Evolutionary conservation across 2,329 filamentous ascomycete species (phyloP).

Genomic region (Diplodia corticola): DNA sequence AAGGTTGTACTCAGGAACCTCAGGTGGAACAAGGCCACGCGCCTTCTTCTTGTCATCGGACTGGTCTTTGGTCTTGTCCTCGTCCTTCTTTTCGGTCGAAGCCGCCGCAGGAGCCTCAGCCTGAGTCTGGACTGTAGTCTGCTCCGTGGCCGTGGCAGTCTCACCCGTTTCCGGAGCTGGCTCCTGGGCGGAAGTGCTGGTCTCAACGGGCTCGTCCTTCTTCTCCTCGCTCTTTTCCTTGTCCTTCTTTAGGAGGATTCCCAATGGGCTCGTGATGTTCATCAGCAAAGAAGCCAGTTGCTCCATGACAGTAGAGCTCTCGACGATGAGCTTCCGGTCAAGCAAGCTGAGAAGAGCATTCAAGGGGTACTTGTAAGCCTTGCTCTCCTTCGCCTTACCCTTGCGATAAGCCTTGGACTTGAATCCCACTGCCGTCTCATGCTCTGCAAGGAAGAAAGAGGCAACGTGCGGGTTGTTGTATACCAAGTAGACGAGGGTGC

Average conservation of each 20-base stretch:
- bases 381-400: conserved; percentile 83
- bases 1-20: conserved; percentile 85
- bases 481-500: conserved; percentile 79
- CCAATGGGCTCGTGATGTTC: conserved; percentile 83
- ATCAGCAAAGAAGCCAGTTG: conserved; percentile 83
- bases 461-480: conserved; percentile 83
- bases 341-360: conserved; percentile 86
- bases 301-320: conserved; percentile 97
- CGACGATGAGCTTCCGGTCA: conserved; percentile 92
- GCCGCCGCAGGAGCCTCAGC: conserved; percentile 21
- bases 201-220: conserved; percentile 43
- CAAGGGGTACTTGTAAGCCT: conserved; percentile 82
- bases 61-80: conserved; percentile 43
- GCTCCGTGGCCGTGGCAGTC: conserved; percentile 41
- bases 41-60: conserved; percentile 61
- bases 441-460: conserved; percentile 90
- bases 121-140: conserved; percentile 12
- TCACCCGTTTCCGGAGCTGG: conserved; percentile 27
- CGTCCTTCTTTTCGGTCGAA: conserved; percentile 36
- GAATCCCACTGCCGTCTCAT: conserved; percentile 75
- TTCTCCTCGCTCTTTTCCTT: conserved; percentile 64
- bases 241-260: conserved; percentile 77
- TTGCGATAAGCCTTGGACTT: conserved; percentile 79
- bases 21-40: conserved; percentile 71
- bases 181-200: conserved; percentile 28